Evolutionary conservation across 2,329 filamentous ascomycete genomes (phyloP).

Genomic region (Talaromyces sp.): DNA sequence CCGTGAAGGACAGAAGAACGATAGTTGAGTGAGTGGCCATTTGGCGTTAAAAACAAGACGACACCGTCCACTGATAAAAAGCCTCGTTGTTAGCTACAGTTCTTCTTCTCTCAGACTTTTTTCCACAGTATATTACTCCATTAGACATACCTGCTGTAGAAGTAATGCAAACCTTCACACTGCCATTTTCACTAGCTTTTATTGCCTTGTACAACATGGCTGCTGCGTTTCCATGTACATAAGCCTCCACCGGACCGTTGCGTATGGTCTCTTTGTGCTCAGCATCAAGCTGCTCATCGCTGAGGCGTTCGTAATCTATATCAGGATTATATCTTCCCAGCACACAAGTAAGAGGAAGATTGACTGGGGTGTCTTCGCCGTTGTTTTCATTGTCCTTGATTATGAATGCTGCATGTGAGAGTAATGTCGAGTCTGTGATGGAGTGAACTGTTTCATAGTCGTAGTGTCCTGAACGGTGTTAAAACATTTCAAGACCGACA

Average conservation of each 20-base stretch:
- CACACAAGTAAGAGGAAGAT: slow-evolving; percentile 10
- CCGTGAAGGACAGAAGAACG: slow-evolving; percentile 10
- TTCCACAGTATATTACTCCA: neutral
- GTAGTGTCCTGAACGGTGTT: slow-evolving; percentile 2
- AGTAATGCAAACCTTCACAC: slow-evolving; percentile 12
- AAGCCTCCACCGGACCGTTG: slow-evolving; percentile 5
- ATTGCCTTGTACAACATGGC: slow-evolving; percentile 18
- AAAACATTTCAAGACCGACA: neutral
- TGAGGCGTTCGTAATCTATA: neutral
- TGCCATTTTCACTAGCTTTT: slow-evolving; percentile 14
- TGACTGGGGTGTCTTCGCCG: slow-evolving; percentile 7
- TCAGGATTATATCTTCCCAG: slow-evolving; percentile 8
- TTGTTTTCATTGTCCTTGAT: slow-evolving; percentile 10
- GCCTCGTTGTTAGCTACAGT: neutral
- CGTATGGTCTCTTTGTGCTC: neutral
- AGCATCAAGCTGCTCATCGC: neutral
- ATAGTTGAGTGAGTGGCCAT: slow-evolving; percentile 12
- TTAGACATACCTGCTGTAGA: slow-evolving; percentile 3
- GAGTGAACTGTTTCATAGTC: slow-evolving; percentile 11
- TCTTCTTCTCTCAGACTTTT: neutral
- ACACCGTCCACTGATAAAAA: slow-evolving; percentile 6
- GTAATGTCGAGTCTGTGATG: slow-evolving; percentile 9
- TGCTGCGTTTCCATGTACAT: slow-evolving; percentile 36
- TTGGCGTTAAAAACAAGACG: slow-evolving; percentile 8
- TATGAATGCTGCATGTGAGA: slow-evolving; percentile 10